phyloP scores from a whole-genome alignment of 2,329 filamentous ascomycete genomes.

The Xylaria sp. region DNA sequence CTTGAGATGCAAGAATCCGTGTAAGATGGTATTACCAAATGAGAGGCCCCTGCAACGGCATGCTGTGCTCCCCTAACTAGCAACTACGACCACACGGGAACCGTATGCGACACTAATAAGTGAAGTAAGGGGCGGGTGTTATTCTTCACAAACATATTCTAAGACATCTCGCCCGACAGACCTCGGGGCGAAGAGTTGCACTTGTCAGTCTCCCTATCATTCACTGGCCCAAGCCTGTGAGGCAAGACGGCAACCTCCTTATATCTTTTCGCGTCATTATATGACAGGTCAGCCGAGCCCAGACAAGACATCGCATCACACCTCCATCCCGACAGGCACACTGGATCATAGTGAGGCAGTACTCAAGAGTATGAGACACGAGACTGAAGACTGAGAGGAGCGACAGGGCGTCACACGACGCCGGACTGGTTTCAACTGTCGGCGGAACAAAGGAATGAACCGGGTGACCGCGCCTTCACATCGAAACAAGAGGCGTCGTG shows the following conservation, averaged over 20 bases:
- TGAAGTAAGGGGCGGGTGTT: not conserved
- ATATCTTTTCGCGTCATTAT: not conserved
- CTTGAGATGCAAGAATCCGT: constrained; percentile 17
- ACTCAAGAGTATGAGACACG: not conserved
- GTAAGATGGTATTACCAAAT: not conserved
- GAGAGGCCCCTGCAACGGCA: not conserved
- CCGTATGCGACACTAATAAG: not conserved
- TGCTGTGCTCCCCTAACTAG: constrained; percentile 11
- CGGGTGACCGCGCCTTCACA: not conserved
- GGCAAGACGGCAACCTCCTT: constrained; percentile 8
- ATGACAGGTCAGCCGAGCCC: constrained; percentile 3
- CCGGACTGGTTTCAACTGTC: not conserved
- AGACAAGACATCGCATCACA: not conserved
- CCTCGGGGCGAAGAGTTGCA: constrained; percentile 3
- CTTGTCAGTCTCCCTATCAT: constrained; percentile 4
- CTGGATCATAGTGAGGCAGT: not conserved
- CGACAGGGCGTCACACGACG: constrained; percentile 14
- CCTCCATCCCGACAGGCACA: not conserved
- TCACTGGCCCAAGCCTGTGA: constrained; percentile 13
- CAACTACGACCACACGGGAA: not conserved
- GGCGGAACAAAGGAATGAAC: not conserved
- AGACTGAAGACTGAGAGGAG: not conserved
- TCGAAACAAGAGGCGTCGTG: constrained; percentile 6
- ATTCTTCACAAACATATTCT: constrained; percentile 5
- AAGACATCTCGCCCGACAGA: constrained; percentile 10